Base-by-base conservation (phyloP, 2,329 filamentous ascomycete species). In the Aspergillus neoniger region DNA sequence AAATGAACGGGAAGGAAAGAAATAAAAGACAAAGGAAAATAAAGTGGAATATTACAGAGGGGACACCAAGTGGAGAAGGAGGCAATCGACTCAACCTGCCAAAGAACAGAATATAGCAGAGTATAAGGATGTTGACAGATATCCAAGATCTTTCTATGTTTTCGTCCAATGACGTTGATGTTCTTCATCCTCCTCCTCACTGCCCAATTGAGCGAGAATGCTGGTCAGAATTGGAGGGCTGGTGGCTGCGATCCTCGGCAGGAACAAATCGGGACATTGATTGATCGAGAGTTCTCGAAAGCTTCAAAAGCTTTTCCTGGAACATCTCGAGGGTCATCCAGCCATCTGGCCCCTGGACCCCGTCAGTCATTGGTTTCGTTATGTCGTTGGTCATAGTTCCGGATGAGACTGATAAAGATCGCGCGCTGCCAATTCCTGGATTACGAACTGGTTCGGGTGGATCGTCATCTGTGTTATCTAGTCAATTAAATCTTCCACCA, bases 401-500 rank as follows among this genome's bases (percentile, higher is more conserved):
- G 47, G 47, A 57, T 15, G 65, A 63, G 15, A 58, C 55, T 10
- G 67, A 59, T 53, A 72, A 66, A 17, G 67, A 61, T 5, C 63
- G 64, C 7, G 59, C 60, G 30, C 73, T 70, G 51, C 71, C 68
- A n/a, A 70, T 62, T 38, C 71, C 66, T 14, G 69, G 61, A 54
- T 72, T 68, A 10, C 65, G 69, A 12, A 70, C 58, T 12, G 65
- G 64, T 54, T 72, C 67, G 60, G 72, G 58, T 7, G 65, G 66
- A 48, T 65, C 68, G 36, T 67, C 69, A 56, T 70, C 67, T 68
- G 48, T 48, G 54, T 47, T 8, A 10, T 38, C 17, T 53, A 52
- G 59, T 67, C 59, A 63, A 61, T 36, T 15, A 23, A 51, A 50
- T 32, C 39, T 15, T 55, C 41, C 44, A 19, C 10, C 7, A n/a